Percentiles rank a stretch among this genome's conserved stretches.
phyloP scores from a whole-genome alignment of 768 basidiomycete genomes.

The Termitomyces sp. region DNA sequence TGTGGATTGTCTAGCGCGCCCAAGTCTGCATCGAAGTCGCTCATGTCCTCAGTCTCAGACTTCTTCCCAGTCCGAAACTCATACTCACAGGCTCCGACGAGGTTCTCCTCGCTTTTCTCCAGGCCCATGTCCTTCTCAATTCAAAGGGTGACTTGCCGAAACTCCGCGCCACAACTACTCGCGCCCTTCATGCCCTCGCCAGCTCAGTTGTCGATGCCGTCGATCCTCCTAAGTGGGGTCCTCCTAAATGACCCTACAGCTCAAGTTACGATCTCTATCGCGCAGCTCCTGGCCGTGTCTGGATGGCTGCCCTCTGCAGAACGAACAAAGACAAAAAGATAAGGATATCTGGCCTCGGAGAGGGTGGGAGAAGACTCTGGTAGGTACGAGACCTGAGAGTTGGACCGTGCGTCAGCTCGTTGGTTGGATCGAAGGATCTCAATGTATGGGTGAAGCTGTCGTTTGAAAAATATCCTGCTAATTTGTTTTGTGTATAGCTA shows the following conservation, averaged over 20 bases:
- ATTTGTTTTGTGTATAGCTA: background rate
- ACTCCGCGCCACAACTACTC: too few species aligned
- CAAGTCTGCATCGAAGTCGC: too few species aligned
- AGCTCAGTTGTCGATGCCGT: too few species aligned
- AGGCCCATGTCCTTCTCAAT: too few species aligned
- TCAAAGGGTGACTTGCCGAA: too few species aligned
- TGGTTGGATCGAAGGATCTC: background rate
- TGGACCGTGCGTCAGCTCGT: slow-evolving; percentile 4
- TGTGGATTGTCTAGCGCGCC: too few species aligned
- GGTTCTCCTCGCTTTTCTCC: too few species aligned
- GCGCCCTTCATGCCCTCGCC: too few species aligned
- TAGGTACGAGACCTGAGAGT: background rate
- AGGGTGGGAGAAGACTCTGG: slow-evolving; percentile 4
- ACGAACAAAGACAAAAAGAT: slow-evolving; percentile 9
- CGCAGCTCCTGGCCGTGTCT: slow-evolving; percentile 57
- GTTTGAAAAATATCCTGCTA: background rate
- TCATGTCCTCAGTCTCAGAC: too few species aligned
- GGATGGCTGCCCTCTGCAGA: slow-evolving; percentile 65
- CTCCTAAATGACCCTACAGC: slow-evolving; percentile 13
- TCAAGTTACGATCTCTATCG: slow-evolving; percentile 46
- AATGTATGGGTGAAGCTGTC: background rate
- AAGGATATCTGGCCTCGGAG: background rate
- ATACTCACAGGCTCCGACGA: too few species aligned
- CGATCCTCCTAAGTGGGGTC: too few species aligned
- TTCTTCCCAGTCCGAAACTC: too few species aligned